Base-by-base conservation (phyloP, 768 basidiomycete species). In the Termitomyces sp. region DNA sequence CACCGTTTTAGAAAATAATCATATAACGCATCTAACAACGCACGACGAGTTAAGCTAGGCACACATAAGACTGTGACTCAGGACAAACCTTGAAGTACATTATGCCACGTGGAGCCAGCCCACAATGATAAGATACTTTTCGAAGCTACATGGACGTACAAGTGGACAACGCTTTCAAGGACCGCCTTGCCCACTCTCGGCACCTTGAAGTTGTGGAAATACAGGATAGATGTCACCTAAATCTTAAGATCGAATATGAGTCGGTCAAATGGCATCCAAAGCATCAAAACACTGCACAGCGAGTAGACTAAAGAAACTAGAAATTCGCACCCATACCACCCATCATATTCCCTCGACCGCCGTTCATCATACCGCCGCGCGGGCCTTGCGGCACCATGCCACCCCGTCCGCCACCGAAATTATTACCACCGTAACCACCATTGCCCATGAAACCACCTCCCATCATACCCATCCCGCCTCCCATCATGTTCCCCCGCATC, bases 291-390 rank as follows among this genome's bases (percentile, higher is more conserved):
- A 67, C 65, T 66, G n/a, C 45, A 26, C 33, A 47, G 36, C 13
- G 45, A 47, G 61, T 64, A 62, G 51, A 62, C 63, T 62, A 62
- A 54, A 55, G 49, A 54, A 60, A 48, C 61, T 66, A 82, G 69
- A 83, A 81, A 73, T 72, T 79, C 82, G 77, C 81, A 81, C 83
- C 82, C 84, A 85, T 83, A 70, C 82, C 79, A 54, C 78, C 79
- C 78, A 82, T 81, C 81, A 84, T 82, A 22, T 77, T 77, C 12
- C 81, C 80, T 7, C 80, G 71, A 33, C 81, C 74, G 12, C 76
- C 76, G 15, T 79, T 80, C 67, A 82, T 77, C 77, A 81, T 80
- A 31, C 81, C 79, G 8, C 82, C 81, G 34, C 82, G 72, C 44
- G 78, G 81, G 60, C 83, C 82, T 67, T 76, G 81, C 56, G 72